phyloP scores from a whole-genome alignment of 176 grass and related monocot species.

The Oryza rufipogon region DNA sequence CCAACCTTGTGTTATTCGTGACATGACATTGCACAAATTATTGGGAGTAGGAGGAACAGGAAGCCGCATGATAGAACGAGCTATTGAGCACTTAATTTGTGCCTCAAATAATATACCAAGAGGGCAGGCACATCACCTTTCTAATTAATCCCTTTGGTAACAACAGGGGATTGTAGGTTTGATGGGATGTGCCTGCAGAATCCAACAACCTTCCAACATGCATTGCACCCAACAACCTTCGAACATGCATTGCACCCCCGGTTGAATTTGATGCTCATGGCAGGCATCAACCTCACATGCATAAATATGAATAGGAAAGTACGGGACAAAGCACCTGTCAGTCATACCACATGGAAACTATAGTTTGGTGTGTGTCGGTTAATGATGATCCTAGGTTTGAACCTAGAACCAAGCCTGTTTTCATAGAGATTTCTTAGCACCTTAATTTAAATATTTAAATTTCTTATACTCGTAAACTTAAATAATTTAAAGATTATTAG shows the following conservation, averaged over 20 bases:
- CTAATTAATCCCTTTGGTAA: not conserved
- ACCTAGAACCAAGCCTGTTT: too few species aligned
- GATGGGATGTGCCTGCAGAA: not conserved
- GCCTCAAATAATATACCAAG: not conserved
- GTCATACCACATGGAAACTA: too few species aligned
- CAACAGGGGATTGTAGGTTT: not conserved
- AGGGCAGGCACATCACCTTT: not conserved
- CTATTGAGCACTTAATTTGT: not conserved
- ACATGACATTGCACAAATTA: not conserved
- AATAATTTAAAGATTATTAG: too few species aligned
- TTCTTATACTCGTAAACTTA: too few species aligned
- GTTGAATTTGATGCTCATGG: not conserved
- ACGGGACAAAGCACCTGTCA: too few species aligned
- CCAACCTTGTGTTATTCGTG: not conserved
- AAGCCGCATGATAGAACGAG: not conserved
- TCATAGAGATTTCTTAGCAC: too few species aligned
- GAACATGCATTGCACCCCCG: not conserved
- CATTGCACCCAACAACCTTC: not conserved
- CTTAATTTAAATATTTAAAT: too few species aligned
- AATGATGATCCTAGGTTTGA: too few species aligned
- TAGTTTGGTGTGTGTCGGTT: too few species aligned
- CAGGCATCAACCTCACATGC: too few species aligned
- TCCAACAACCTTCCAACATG: not conserved
- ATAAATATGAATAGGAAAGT: too few species aligned
- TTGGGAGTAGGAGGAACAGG: not conserved